Percentiles rank a stretch among this genome's conserved stretches.
Conservation (phyloP, 1,139 yeast genomes). For the Arxiozyma heterogenica region DNA sequence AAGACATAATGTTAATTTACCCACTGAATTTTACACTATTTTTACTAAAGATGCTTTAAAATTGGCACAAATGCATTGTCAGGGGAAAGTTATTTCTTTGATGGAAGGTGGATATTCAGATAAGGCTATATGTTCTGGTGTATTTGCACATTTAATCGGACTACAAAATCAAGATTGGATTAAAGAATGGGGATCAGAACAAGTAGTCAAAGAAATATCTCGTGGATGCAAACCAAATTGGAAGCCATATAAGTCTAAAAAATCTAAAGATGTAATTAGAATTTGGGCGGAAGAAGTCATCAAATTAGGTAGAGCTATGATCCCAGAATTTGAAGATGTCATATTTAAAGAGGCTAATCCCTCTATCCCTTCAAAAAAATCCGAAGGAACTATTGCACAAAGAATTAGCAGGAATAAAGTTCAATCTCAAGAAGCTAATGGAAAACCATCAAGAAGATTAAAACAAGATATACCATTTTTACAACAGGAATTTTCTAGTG, state of each 20-base stretch:
- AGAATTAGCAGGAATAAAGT: conserved; percentile 19
- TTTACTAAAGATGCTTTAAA: conserved; percentile 67
- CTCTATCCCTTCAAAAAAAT: neutral
- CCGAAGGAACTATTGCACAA: conserved; percentile 13
- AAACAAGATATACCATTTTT: conserved; percentile 21
- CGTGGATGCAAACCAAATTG: conserved; percentile 65
- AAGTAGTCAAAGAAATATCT: conserved; percentile 55
- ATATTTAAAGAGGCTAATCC: conserved; percentile 1
- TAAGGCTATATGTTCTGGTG: conserved; percentile 73
- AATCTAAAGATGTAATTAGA: conserved; percentile 36
- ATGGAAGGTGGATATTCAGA: conserved; percentile 87
- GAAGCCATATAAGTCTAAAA: conserved; percentile 44
- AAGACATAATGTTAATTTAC: conserved; percentile 74
- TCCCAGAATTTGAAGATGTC: conserved; percentile 39
- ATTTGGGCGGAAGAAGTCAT: conserved; percentile 66
- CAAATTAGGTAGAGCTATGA: conserved; percentile 56
- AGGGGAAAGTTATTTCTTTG: conserved; percentile 58
- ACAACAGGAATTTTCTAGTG: conserved; percentile 24
- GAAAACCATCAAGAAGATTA: conserved; percentile 2
- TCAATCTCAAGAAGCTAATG: conserved; percentile 1
- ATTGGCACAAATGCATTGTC: conserved; percentile 51
- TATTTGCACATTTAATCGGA: conserved; percentile 70
- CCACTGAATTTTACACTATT: conserved; percentile 67
- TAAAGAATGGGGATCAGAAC: conserved; percentile 52
- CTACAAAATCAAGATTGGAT: conserved; percentile 52